Percentiles rank a stretch among this genome's conserved stretches.
Conservation (phyloP, 75 land plant genomes). For the Pinus tabuliformis region DNA sequence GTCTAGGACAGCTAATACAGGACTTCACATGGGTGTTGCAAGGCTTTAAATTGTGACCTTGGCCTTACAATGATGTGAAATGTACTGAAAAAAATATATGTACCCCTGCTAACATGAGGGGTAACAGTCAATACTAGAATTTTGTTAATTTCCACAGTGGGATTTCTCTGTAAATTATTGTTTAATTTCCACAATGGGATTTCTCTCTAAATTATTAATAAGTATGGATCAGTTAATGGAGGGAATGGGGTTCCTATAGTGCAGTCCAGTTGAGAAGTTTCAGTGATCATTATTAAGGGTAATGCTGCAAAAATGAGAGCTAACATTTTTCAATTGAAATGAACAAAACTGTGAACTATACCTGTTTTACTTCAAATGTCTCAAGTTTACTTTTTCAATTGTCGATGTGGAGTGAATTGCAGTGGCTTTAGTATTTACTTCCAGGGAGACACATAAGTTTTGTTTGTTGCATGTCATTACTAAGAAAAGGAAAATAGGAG, state of each 20-base stretch:
- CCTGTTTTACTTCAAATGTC: not conserved
- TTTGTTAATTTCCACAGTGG: not conserved
- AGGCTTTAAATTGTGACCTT: too few relatives aligned
- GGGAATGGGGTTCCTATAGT: not conserved
- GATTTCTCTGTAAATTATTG: not conserved
- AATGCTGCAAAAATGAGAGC: not conserved
- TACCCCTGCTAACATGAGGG: too few relatives aligned
- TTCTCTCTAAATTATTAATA: not conserved
- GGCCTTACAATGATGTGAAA: too few relatives aligned
- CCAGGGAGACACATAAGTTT: too few relatives aligned
- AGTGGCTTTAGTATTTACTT: not conserved
- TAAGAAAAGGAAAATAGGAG: not conserved
- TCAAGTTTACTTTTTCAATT: not conserved
- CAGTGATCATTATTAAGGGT: not conserved
- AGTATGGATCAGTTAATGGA: not conserved
- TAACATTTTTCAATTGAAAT: not conserved
- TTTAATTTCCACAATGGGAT: not conserved
- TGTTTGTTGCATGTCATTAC: too few relatives aligned
- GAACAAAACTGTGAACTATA: not conserved
- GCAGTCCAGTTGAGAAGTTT: not conserved
- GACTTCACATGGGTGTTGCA: too few relatives aligned
- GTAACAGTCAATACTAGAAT: not conserved
- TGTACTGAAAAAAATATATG: too few relatives aligned
- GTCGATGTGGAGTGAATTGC: not conserved
- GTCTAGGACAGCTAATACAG: too few relatives aligned